Percentiles rank a stretch among this genome's conserved stretches.
phyloP scores from a whole-genome alignment of 2,329 filamentous ascomycete genomes.

The Penicillium sclerotiorum region DNA sequence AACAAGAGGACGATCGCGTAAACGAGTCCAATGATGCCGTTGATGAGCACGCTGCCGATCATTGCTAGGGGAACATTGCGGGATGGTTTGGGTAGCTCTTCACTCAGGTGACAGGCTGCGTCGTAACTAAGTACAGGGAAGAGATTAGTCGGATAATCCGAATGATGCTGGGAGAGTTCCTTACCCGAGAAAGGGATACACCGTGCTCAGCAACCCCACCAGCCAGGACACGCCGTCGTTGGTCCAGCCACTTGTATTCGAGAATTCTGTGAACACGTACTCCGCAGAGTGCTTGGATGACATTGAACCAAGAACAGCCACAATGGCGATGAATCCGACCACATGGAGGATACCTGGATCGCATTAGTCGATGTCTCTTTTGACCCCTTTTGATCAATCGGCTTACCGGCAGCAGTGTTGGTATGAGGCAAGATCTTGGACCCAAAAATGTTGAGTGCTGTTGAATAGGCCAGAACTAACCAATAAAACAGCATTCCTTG shows the following conservation, averaged over 20 bases:
- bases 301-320: constrained; percentile 18
- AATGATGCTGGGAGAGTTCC: neutral
- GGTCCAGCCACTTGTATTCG: constrained; percentile 23
- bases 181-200: constrained; percentile 25
- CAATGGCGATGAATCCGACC: constrained; percentile 17
- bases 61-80: constrained; percentile 37
- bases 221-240: constrained; percentile 24
- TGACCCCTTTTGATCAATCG: neutral
- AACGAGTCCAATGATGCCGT: constrained; percentile 50
- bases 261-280: constrained; percentile 22
- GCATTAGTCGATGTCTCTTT: neutral
- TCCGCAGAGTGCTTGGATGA: constrained; percentile 17
- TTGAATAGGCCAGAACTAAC: constrained; percentile 29
- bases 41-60: constrained; percentile 39
- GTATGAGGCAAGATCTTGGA: constrained; percentile 29
- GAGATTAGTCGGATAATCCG: neutral
- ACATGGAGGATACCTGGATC: constrained; percentile 19
- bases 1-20: constrained; percentile 50
- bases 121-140: constrained; percentile 31
- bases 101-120: constrained; percentile 45
- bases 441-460: constrained; percentile 49
- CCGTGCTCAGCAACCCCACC: constrained; percentile 20
- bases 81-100: constrained; percentile 36
- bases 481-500: constrained; percentile 53
- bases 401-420: constrained; percentile 20